phyloP scores from a whole-genome alignment of 2,329 filamentous ascomycete species.

The Aspergillus calidoustus region DNA sequence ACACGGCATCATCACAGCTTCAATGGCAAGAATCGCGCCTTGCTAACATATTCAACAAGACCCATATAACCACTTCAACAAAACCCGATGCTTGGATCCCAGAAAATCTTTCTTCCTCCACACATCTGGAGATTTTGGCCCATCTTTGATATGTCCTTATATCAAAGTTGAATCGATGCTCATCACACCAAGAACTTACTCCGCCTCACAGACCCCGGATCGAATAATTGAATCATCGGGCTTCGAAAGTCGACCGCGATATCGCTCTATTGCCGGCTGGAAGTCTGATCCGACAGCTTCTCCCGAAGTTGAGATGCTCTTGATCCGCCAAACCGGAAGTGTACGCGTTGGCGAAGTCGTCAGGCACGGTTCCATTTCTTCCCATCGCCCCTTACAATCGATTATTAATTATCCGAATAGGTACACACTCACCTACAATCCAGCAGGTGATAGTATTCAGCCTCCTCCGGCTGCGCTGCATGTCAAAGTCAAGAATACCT shows the following conservation, averaged over 20 bases:
- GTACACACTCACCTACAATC: constrained; percentile 88
- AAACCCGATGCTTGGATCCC: no score
- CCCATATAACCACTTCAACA: no score
- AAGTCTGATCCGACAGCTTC: constrained; percentile 29
- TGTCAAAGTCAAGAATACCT: constrained; percentile 90
- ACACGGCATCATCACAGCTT: no score
- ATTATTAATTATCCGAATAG: constrained; percentile 38
- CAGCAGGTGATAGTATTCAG: constrained; percentile 83
- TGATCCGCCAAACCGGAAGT: constrained; percentile 86
- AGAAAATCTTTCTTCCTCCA: no score
- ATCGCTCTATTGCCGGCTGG: constrained; percentile 43
- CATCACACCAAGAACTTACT: constrained; percentile 49
- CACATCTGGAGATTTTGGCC: no score
- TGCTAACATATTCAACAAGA: no score
- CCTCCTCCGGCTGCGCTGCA: constrained; percentile 80
- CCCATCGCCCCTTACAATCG: not conserved
- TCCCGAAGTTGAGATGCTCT: constrained; percentile 67
- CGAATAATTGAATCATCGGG: constrained; percentile 28
- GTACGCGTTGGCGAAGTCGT: constrained; percentile 95
- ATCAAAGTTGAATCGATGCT: constrained; percentile 41
- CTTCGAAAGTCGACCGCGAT: constrained; percentile 31
- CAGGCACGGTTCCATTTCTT: constrained; percentile 59
- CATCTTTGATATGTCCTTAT: no score
- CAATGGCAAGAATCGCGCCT: no score
- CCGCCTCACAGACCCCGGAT: constrained; percentile 45